phyloP scores from a whole-genome alignment of 305 asterid genomes.

The Ilex paraguariensis region DNA sequence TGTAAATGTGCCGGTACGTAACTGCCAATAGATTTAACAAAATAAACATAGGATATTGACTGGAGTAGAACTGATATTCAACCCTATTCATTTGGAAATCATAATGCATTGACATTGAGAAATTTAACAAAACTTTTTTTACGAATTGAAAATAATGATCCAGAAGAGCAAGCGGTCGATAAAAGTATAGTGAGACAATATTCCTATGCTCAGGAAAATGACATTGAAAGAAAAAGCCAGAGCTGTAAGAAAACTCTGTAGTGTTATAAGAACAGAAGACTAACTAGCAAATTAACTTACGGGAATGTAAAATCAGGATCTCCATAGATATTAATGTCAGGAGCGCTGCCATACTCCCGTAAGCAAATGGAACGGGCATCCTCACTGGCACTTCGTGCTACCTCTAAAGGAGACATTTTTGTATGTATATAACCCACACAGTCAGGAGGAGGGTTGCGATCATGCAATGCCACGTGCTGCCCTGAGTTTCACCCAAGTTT shows the following conservation, averaged over 20 bases:
- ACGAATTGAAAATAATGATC: no score
- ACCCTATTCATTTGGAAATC: no score
- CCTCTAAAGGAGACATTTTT: conserved; percentile 91
- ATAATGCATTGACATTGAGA: no score
- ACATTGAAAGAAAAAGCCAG: no score
- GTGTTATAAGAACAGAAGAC: not conserved
- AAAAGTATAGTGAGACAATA: no score
- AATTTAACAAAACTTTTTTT: no score
- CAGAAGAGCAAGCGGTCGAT: not conserved
- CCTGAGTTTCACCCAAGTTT: conserved; percentile 47
- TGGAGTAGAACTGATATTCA: not conserved
- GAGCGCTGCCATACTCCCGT: conserved; percentile 86
- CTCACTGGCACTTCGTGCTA: conserved; percentile 77
- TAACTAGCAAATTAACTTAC: conserved; percentile 31
- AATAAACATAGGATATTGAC: not conserved
- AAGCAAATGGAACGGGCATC: conserved; percentile 84
- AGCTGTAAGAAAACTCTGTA: no score
- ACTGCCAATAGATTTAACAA: conserved; percentile 21
- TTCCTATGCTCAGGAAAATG: no score
- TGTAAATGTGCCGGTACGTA: conserved; percentile 93
- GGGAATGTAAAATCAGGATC: conserved; percentile 87
- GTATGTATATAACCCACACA: conserved; percentile 86
- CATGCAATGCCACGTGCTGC: conserved; percentile 93
- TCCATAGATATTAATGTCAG: conserved; percentile 80
- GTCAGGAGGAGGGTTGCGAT: conserved; percentile 78